phyloP scores from a whole-genome alignment of 495 filamentous ascomycete genomes.

The Penicillium soppii region DNA sequence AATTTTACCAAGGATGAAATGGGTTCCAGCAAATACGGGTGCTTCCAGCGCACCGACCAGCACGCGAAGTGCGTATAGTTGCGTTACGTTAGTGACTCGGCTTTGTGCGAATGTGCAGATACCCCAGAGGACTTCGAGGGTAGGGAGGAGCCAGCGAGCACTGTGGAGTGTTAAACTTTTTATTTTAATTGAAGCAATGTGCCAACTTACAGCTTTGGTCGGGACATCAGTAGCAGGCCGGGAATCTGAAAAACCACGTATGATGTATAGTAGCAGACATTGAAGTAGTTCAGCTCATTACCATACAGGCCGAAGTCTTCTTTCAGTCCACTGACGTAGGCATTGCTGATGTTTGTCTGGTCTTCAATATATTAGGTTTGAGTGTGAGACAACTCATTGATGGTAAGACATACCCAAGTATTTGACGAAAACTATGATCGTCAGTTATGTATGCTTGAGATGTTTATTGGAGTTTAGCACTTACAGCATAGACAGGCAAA shows the following conservation, averaged over 20 bases:
- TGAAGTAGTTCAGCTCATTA: conserved; percentile 49
- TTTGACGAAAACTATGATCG: conserved; percentile 32
- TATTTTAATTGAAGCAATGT: too few relatives aligned
- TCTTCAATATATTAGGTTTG: conserved; percentile 18
- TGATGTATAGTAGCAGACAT: conserved; percentile 39
- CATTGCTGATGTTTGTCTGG: conserved; percentile 50
- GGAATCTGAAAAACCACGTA: conserved; percentile 43
- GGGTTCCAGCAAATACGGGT: conserved; percentile 44
- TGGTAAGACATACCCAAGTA: conserved; percentile 22
- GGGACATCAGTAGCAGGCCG: conserved; percentile 34
- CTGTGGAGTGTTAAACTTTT: conserved; percentile 4
- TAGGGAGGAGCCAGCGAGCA: conserved; percentile 37
- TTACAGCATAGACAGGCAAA: conserved; percentile 41
- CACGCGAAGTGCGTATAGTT: conserved; percentile 53
- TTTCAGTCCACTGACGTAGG: conserved; percentile 58
- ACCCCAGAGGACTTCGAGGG: conserved; percentile 28
- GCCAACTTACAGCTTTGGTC: conserved; percentile 29
- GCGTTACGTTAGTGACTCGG: conserved; percentile 27
- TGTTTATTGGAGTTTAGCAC: conserved; percentile 1
- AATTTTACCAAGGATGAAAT: conserved; percentile 37
- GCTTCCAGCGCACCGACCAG: conserved; percentile 49
- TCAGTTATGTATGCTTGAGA: conserved; percentile 1
- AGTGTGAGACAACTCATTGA: neutral
- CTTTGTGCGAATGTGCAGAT: conserved; percentile 38
- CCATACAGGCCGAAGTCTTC: conserved; percentile 58